Evolutionary conservation across 768 basidiomycete species (phyloP), one percentile per base, ranked within the genome.

Genomic region (Obba rivulosa): DNA sequence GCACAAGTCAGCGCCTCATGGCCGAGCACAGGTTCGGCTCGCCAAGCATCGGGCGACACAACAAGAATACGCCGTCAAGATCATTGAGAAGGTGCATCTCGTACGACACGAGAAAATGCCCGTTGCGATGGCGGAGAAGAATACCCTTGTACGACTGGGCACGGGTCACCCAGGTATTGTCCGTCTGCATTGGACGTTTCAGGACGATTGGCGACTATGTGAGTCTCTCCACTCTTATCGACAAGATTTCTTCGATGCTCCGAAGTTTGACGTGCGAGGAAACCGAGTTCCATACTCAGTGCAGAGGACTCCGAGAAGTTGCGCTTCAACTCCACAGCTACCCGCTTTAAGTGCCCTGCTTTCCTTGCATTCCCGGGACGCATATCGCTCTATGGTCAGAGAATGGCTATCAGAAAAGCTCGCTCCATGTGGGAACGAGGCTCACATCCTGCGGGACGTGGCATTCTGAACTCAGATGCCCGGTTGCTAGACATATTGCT

Each of bases 171-270:
- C 87, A 4, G 91, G 91, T 1, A 79, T 95, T 45, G 79, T 94
- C 9, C 80, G 81, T 42, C 69, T 94, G 23, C 83, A 84, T 55
- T 90, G 82, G 69, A 83, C 89, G 1, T 93, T 94, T 58, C 90
- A 92, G 56, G 92, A 94, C 60, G 77, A 83, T 18, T 82, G 78
- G 73, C 83, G 84, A 54, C 69, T 95, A 35, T 95, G 91, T 92
- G 64, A 64, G 87, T 78, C 39, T 20, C 22, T 37, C 38, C 8
- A 37, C 39, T 17, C n/a, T 35, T 1, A 16, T 7, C 37, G 13
- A 5, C 28, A 5, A 5, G 28, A 7, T 13, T 13, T 13, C 13
- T 7, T 13, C 5, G 5, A 7, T 31, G 7, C 28, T 13, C 13
- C 28, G 28, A 5, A 13, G 28, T 31, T 31, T 5, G 13, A 13